Evolutionary conservation across 305 asterid species (phyloP), one percentile per base, ranked within the genome.

Genomic region (Rubia peregrina): DNA sequence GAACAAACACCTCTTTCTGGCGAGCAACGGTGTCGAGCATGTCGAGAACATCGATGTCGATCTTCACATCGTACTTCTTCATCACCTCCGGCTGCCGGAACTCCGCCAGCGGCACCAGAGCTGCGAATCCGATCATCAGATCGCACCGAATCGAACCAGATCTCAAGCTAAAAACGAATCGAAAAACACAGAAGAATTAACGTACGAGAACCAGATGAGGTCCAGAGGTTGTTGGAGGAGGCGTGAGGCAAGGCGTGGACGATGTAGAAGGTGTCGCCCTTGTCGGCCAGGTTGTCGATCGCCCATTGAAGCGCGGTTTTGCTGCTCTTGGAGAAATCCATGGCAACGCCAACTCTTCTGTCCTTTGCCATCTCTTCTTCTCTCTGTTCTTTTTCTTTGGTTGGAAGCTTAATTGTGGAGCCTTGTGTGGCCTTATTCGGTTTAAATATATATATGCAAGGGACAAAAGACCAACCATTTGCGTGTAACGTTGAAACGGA

Each of bases 241-340:
- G 78, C 68, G 71, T 80, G 81, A 30, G 86, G 43, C 61, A 83
- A 85, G 85, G 86, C 67, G 78, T 90, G 96, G 30, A 93, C 40
- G 65, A 93, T 73, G 76, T 80, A 78, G 60, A 93, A 78, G 9
- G 86, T 86, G 70, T 94, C 99, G 72, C 85, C 99, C 71, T 84
- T 80, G 22, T 88, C 98, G 48, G 96, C 98, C 53, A 94, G 77
- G 67, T 91, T 89, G 49, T 89, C 97, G 72, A 91, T 82, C 4
- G 96, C 85, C 99, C 99, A 94, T 67, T 78, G 80, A 67, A 94
- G 76, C 57, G 95, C 97, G 62, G 81, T 77, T 80, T 86, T 90
- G 80, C 98, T 94, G 85, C 95, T 91, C 84, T 87, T 80, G 0
- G 99, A 94, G 85, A 94, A 94, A 70, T 94, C 97, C 86, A 94